Percentiles rank a stretch among this genome's conserved stretches.
Conservation (phyloP, 495 filamentous ascomycete genomes). For the Durotheca rogersii region DNA sequence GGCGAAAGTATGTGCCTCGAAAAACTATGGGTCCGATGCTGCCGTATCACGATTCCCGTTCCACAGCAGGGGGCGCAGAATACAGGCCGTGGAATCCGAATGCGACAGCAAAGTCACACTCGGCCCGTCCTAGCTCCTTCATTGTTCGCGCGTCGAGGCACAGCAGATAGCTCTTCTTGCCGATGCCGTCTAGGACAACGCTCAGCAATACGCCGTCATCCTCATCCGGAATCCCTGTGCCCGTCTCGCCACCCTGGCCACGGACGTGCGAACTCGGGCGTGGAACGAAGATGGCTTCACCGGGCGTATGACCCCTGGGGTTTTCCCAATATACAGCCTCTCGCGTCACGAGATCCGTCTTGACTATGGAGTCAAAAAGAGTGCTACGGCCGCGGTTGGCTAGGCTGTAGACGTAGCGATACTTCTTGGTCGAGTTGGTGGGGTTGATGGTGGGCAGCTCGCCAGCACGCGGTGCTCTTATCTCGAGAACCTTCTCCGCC, state of each 20-base stretch:
- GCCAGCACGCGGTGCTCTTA: slow-evolving; percentile 41
- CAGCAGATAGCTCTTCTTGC: slow-evolving; percentile 66
- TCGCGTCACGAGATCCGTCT: slow-evolving; percentile 62
- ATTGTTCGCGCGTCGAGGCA: slow-evolving; percentile 66
- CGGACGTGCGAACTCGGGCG: slow-evolving; percentile 38
- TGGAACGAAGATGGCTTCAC: slow-evolving; percentile 73
- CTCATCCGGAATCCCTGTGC: slow-evolving; percentile 42
- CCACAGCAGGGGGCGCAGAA: slow-evolving; percentile 7
- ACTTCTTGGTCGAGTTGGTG: slow-evolving; percentile 47
- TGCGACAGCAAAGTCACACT: slow-evolving; percentile 59
- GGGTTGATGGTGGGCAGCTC: slow-evolving; percentile 74
- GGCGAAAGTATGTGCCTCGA: too few relatives aligned
- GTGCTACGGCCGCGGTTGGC: slow-evolving; percentile 58
- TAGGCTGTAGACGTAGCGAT: slow-evolving; percentile 67
- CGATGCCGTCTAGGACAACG: slow-evolving; percentile 66
- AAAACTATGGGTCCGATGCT: too few relatives aligned
- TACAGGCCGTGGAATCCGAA: slow-evolving; percentile 76
- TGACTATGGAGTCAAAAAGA: slow-evolving; percentile 65
- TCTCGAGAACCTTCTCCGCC: slow-evolving; percentile 43
- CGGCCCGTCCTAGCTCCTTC: slow-evolving; percentile 65
- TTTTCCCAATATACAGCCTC: slow-evolving; percentile 54
- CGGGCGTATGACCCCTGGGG: slow-evolving; percentile 63
- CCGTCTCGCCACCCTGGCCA: slow-evolving; percentile 18
- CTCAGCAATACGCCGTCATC: slow-evolving; percentile 74
- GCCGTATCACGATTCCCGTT: neutral